These are phyloP conservation scores for Ilyonectria destructans DNA, from an alignment of 2,329 filamentous ascomycete genomes.

Conservation along the genomic window DNA sequence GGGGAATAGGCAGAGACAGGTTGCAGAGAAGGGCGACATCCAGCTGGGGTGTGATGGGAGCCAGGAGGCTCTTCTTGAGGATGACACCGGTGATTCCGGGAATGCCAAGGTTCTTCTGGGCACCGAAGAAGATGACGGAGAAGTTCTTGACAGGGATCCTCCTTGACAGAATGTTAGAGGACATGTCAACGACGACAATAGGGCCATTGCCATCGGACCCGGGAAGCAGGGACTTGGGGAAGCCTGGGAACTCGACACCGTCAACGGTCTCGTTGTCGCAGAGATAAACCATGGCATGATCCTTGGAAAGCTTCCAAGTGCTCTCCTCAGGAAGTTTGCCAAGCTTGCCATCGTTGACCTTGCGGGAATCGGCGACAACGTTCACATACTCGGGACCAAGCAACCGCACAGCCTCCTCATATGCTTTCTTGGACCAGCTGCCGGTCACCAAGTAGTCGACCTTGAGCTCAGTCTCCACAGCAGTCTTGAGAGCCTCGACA, in stretches of 20 bases:
- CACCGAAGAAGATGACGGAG: slow-evolving; percentile 90
- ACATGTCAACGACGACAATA: slow-evolving; percentile 93
- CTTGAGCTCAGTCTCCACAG: slow-evolving; percentile 80
- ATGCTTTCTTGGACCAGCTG: slow-evolving; percentile 90
- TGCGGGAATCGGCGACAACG: slow-evolving; percentile 76
- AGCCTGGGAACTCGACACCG: slow-evolving; percentile 89
- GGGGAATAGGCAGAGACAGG: slow-evolving; percentile 83
- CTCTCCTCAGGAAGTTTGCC: slow-evolving; percentile 85
- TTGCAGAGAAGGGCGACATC: slow-evolving; percentile 79
- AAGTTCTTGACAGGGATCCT: slow-evolving; percentile 85
- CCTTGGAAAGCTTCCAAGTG: slow-evolving; percentile 81
- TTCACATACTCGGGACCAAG: slow-evolving; percentile 87
- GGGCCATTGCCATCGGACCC: slow-evolving; percentile 74
- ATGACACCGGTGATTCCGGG: slow-evolving; percentile 91
- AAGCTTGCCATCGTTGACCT: slow-evolving; percentile 84
- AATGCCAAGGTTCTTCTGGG: slow-evolving; percentile 93
- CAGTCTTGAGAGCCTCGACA: slow-evolving; percentile 73
- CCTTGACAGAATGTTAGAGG: slow-evolving; percentile 91
- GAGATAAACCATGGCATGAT: slow-evolving; percentile 84
- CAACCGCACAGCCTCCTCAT: slow-evolving; percentile 85
- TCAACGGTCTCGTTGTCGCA: slow-evolving; percentile 97
- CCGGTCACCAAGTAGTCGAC: slow-evolving; percentile 94
- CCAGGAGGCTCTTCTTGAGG: slow-evolving; percentile 85
- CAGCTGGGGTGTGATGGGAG: slow-evolving; percentile 77
- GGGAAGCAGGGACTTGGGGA: slow-evolving; percentile 76